Evolutionary conservation across 2,329 filamentous ascomycete species (phyloP).

Genomic region (Blastomyces parvus): DNA sequence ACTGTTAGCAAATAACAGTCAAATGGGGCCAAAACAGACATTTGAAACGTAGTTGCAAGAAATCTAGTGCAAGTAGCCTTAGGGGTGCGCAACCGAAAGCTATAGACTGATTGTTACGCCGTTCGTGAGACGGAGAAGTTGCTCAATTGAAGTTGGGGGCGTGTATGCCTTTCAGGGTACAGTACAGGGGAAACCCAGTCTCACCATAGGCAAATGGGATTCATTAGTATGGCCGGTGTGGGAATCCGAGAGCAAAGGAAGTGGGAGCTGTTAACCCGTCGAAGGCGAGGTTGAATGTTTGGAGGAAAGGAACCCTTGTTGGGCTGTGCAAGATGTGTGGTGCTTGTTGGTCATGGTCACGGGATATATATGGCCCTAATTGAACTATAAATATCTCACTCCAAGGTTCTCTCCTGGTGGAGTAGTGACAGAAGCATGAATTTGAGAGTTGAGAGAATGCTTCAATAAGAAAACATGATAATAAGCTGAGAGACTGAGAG

Average conservation of each 20-base stretch:
- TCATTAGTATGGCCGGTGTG: neutral
- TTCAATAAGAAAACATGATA: neutral
- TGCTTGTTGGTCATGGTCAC: neutral
- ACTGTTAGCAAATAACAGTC: neutral
- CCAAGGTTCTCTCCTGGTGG: neutral
- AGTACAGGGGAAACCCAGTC: neutral
- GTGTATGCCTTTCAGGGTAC: neutral
- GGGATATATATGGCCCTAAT: too few relatives aligned
- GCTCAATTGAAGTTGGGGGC: neutral
- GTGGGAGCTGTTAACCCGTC: neutral
- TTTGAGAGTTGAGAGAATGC: neutral
- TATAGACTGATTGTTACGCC: neutral
- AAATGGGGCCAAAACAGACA: neutral
- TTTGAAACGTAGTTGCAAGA: neutral
- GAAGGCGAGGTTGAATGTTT: neutral
- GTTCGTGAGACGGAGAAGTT: neutral
- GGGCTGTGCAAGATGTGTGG: too few relatives aligned
- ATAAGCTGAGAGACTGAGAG: too few relatives aligned
- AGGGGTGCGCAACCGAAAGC: neutral
- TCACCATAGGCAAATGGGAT: neutral
- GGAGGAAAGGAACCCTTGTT: too few relatives aligned
- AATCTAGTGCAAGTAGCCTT: neutral
- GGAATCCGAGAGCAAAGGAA: neutral
- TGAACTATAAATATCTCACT: too few relatives aligned
- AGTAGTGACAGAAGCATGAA: neutral